Evolutionary conservation across 768 basidiomycete species (phyloP).

Genomic region (Pisolithus microcarpus): DNA sequence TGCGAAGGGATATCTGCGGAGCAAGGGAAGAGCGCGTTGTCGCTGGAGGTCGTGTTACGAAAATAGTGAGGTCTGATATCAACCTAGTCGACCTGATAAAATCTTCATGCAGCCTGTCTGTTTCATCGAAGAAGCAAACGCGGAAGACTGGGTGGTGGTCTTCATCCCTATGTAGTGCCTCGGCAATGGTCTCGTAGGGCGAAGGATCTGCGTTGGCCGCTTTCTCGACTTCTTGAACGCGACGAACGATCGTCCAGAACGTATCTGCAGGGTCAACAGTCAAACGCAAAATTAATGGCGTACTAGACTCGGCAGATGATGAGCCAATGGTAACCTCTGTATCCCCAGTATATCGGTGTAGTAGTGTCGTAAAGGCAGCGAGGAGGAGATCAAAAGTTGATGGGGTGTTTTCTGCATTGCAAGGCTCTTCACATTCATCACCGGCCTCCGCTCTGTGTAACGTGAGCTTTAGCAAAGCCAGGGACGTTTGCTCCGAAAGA

Average conservation of each 20-base stretch:
- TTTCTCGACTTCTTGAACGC: conserved; percentile 75
- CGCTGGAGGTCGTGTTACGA: conserved; percentile 67
- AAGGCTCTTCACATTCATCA: conserved; percentile 42
- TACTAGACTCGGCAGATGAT: conserved; percentile 65
- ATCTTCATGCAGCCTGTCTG: conserved; percentile 60
- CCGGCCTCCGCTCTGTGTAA: conserved; percentile 56
- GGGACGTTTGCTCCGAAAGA: conserved; percentile 66
- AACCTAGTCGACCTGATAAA: conserved; percentile 76
- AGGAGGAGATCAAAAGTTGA: conserved; percentile 89
- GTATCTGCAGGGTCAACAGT: conserved; percentile 79
- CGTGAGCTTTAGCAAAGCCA: conserved; percentile 77
- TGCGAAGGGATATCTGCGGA: conserved; percentile 69
- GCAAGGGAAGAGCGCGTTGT: conserved; percentile 65
- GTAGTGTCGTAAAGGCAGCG: conserved; percentile 80
- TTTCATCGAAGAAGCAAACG: conserved; percentile 95
- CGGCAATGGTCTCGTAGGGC: conserved; percentile 71
- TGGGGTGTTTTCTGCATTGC: conserved; percentile 39
- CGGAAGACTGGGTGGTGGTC: conserved; percentile 76
- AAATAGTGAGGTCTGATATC: conserved; percentile 87
- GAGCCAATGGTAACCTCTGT: conserved; percentile 89
- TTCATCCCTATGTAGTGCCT: conserved; percentile 58
- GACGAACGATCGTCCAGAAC: conserved; percentile 81
- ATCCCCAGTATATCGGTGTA: conserved; percentile 95
- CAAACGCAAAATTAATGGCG: conserved; percentile 80
- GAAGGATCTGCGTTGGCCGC: conserved; percentile 78